These are phyloP conservation scores for Scolecobasidium constrictum DNA, from an alignment of 2,329 filamentous ascomycete species.

Conservation along the genomic window DNA sequence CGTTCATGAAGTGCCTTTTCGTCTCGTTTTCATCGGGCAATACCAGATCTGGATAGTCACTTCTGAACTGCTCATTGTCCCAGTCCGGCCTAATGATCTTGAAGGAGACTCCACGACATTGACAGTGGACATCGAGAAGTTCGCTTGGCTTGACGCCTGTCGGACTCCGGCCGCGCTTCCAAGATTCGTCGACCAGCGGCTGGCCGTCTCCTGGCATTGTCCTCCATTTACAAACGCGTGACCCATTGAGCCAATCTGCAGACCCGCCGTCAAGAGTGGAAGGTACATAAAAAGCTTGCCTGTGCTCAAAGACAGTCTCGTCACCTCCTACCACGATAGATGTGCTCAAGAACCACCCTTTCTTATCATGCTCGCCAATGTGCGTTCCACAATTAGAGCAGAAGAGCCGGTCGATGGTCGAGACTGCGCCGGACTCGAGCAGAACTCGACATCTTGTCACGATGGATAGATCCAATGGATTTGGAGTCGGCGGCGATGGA, in stretches of 20 bases:
- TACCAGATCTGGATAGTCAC: neutral
- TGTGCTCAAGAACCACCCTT: neutral
- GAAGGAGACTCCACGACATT: neutral
- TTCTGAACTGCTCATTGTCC: neutral
- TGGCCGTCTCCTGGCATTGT: neutral
- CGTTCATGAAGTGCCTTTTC: neutral
- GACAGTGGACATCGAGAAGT: neutral
- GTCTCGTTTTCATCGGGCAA: neutral
- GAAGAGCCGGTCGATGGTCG: neutral
- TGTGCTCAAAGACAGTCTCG: neutral
- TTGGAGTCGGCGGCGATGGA: neutral
- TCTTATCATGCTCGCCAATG: neutral
- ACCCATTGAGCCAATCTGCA: neutral
- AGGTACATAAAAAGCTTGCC: neutral
- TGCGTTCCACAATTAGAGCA: neutral
- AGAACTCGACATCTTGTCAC: neutral
- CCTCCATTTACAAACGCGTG: neutral
- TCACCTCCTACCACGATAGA: neutral
- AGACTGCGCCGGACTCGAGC: too few species aligned
- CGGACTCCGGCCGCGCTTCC: neutral
- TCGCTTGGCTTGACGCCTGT: neutral
- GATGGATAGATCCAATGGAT: neutral
- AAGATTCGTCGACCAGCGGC: neutral
- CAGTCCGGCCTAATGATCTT: neutral
- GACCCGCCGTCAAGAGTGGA: neutral